Evolutionary conservation across 176 grass and related monocot genomes (phyloP).

Genomic region (Avena eriantha): DNA sequence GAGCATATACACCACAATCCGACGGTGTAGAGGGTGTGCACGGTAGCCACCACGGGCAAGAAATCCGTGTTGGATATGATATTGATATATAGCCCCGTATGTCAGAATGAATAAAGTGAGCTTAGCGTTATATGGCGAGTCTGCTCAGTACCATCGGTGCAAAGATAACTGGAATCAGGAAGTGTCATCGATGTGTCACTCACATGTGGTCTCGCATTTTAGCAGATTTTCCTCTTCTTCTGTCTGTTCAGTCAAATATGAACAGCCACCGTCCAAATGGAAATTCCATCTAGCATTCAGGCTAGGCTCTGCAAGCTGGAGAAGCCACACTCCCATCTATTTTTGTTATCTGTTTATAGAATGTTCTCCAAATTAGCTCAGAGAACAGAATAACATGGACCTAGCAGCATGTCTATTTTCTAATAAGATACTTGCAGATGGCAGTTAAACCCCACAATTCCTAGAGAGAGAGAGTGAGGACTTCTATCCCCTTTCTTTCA

Average conservation of each 20-base stretch:
- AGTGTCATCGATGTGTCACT: neutral
- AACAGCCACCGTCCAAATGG: conserved; percentile 1
- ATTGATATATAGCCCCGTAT: neutral
- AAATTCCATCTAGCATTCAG: neutral
- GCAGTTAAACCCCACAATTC: neutral
- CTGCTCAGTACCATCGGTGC: neutral
- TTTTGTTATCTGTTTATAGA: neutral
- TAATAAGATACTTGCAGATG: conserved; percentile 12
- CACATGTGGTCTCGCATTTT: neutral
- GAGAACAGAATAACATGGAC: neutral
- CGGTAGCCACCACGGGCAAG: too few relatives aligned
- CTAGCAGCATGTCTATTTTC: neutral
- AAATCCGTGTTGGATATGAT: too few relatives aligned
- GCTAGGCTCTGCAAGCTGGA: neutral
- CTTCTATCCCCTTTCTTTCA: neutral
- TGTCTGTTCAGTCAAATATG: neutral
- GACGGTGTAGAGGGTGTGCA: too few relatives aligned
- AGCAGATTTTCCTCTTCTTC: neutral
- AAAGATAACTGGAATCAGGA: neutral
- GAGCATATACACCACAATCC: too few relatives aligned
- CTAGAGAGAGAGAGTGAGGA: neutral
- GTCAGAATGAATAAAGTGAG: neutral
- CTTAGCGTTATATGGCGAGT: neutral
- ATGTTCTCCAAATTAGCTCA: neutral
- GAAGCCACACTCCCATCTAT: neutral